Conservation (phyloP, 139 green algal species). For the Coccomyxa sp. region DNA sequence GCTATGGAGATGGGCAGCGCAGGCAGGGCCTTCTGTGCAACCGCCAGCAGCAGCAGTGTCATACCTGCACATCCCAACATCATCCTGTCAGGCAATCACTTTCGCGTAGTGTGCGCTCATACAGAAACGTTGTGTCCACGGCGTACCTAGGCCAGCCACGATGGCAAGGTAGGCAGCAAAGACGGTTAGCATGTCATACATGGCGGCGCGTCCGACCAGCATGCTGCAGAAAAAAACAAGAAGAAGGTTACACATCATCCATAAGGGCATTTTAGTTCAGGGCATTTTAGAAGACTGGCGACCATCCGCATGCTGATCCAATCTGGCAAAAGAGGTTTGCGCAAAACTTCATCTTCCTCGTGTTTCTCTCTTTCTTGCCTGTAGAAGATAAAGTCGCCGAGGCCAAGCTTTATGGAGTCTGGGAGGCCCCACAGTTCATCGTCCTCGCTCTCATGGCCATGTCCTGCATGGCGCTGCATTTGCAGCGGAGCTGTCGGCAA, state of each 20-base stretch:
- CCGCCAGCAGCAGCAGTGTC: slow-evolving; percentile 81
- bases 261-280: no score
- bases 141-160: slow-evolving; percentile 36
- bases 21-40: slow-evolving; percentile 80
- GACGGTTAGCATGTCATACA: slow-evolving; percentile 94
- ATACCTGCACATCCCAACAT: slow-evolving; percentile 42
- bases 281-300: no score
- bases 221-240: slow-evolving; percentile 39
- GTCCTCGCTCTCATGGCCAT: slow-evolving; percentile 15
- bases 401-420: slow-evolving; percentile 87
- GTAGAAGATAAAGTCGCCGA: slow-evolving; percentile 98
- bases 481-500: neutral
- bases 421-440: slow-evolving; percentile 32
- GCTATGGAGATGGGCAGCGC: slow-evolving; percentile 93
- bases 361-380: no score
- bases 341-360: no score
- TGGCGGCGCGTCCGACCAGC: slow-evolving; percentile 87
- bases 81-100: no score
- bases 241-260: slow-evolving; percentile 36
- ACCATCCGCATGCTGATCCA: no score
- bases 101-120: no score
- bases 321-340: no score
- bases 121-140: no score
- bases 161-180: slow-evolving; percentile 69
- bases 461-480: neutral